Base-by-base conservation (phyloP, 2,329 filamentous ascomycete genomes). In the Exophiala xenobiotica region DNA sequence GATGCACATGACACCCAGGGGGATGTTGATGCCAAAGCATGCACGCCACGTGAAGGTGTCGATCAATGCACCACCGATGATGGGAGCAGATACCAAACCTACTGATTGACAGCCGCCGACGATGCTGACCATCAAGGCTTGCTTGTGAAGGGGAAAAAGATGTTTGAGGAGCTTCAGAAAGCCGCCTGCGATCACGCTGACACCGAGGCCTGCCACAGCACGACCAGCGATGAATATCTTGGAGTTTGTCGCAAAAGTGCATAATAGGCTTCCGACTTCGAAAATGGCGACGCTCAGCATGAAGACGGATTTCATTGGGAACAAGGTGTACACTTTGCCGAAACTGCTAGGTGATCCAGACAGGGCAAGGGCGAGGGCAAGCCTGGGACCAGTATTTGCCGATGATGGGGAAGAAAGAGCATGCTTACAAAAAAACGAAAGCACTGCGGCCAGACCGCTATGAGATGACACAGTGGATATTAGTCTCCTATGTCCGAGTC, bases 201-300 rank as follows among this genome's bases (percentile, higher is more conserved):
- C 54, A 0, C 64, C 67, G 1, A 66, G 19, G 2, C 68, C 69
- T 4, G 63, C 51, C 9, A 70, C 54, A 3, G 66, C 67, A 35
- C 68, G 56, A 2, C 65, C 65, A 0, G 61, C 24, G 44, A 67
- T 62, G 20, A 67, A 58, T 7, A 46, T 47, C 0, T 52, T 56
- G 1, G 62, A 57, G 11, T n/a, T 46, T 23, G 14, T 11, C 11
- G 35, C n/a, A n/a, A 65, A 61, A 6, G 64, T 69, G 53, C 76
- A 78, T 42, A 80, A 65, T 12, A 74, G 64, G 9, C 70, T 74
- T 16, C 77, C 77, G 46, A 78, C 38, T 58, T 79, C 76, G 62
- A 79, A 80, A 58, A 77, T 71, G 54, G 67, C 60, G 19, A 78
- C 64, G 0, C 72, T 71, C 12, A 56, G 53, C 11, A 78, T 56